Conservation (phyloP, 495 filamentous ascomycete species). For the Aspergillus conjunctus region DNA sequence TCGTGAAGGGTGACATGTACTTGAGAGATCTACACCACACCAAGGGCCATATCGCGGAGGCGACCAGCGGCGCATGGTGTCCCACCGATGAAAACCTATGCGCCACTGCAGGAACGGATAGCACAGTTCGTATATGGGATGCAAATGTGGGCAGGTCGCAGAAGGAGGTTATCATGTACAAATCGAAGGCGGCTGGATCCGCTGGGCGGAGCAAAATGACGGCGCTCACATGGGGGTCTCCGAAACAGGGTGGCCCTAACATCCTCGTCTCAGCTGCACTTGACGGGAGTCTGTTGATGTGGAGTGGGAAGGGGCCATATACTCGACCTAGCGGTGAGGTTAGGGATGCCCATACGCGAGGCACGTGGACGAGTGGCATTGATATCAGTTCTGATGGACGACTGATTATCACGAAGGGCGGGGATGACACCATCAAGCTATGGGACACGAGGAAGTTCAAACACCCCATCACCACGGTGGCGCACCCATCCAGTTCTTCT, state of each 20-base stretch:
- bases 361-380: constrained; percentile 93
- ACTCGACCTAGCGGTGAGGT: constrained; percentile 85
- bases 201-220: constrained; percentile 94
- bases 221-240: constrained; percentile 82
- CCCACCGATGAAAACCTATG: constrained; percentile 79
- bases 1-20: constrained; percentile 98
- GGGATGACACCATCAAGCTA: constrained; percentile 83
- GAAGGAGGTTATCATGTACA: constrained; percentile 92
- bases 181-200: constrained; percentile 80
- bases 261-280: constrained; percentile 84
- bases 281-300: constrained; percentile 92
- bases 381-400: constrained; percentile 90
- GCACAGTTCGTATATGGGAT: constrained; percentile 95
- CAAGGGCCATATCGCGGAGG: constrained; percentile 91
- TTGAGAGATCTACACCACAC: constrained; percentile 94
- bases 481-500: constrained; percentile 78
- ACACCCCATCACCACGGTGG: constrained; percentile 73
- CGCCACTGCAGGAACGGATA: constrained; percentile 89
- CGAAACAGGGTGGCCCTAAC: constrained; percentile 72
- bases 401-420: constrained; percentile 84
- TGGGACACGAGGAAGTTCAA: constrained; percentile 99
- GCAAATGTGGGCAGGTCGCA: constrained; percentile 83
- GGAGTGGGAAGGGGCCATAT: constrained; percentile 84
- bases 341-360: constrained; percentile 74
- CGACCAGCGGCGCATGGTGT: constrained; percentile 85